Evolutionary conservation across 805 yeast genomes (phyloP), one percentile per base, ranked within the genome.

Genomic region (Myxozyma monticola): DNA sequence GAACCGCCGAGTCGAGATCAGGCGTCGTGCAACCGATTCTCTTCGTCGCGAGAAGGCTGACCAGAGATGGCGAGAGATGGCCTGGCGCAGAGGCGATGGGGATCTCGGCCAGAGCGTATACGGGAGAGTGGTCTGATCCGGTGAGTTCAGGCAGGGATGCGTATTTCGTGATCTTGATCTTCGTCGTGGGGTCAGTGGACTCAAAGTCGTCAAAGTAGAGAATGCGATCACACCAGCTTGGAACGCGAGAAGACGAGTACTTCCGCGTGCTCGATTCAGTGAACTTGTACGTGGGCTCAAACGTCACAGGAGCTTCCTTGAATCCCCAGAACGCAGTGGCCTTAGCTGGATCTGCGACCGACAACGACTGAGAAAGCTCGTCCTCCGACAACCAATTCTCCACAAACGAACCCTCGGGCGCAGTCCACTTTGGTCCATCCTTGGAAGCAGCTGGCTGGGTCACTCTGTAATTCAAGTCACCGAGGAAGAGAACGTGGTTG

Each of bases 151-250:
- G 64, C 1, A 70, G 64, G 5, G 85, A 73, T 25, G 68, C 60
- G 66, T 88, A 88, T 2, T 64, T 62, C 12, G 67, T 57, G 1
- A 79, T 51, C 3, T 50, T 30, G 67, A 72, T 45, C 1, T 42
- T 37, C 44, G 51, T 30, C 10, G 54, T 33, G 3, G 43, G 8
- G 12, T 6, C n/a, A 9, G 25, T 51, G 15, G 54, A 46, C 6
- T 64, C 58, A 50, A 67, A 65, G 21, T 82, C 78, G 1, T 72
- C 63, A 48, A 77, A 76, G 61, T 71, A 87, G 39, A 90, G 65
- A 4, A 90, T 78, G 45, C 98, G 69, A 65, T 90, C 98, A 67
- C 96, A 89, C 95, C 96, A 90, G 5, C 95, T 83, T 0, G 96
- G 95, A 1, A 71, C 70, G 48, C 96, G 72, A 57, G 80, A 82